Base-by-base conservation (phyloP, 495 filamentous ascomycete species). In the Daldinia grandis region DNA sequence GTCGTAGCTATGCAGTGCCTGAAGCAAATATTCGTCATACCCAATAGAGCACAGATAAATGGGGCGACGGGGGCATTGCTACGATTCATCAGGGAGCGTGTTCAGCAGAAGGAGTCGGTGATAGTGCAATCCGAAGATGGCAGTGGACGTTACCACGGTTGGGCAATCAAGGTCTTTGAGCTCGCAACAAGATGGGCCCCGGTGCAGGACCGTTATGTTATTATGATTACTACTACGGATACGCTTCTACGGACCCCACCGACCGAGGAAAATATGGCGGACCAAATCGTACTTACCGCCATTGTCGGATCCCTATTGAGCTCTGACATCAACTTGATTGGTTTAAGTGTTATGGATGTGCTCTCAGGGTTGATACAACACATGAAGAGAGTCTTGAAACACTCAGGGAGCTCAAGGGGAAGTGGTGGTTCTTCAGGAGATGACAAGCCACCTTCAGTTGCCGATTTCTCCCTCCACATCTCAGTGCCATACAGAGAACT, bases 261-360 rank as follows among this genome's bases (percentile, higher is more conserved):
- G 12, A 84, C 81, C 14, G 90, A 93, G 74, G 85, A 90, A 9
- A 86, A 88, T 19, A 67, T 96, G 55, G 83, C 86, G 17, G 87
- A 90, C 40, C 89, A 95, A 76, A 84, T 91, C 28, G 87, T 93
- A 15, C 79, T 96, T 47, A 85, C 89, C 0, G 90, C 87, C 54
- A 87, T 96, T 72, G 86, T 96, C 47, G 88, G 89, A 62, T 92
- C 90, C 61, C 82, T 97, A n/a, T 80, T 98, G 42, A 89, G 90
- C 62, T 97, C 94, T 0, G 87, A 93, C 30, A 89, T 97, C 72
- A 98, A 97, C 76, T 87, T 98, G 78, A 97, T 98, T 64, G 94
- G 94, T 1, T 83, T 98, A 42, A 97, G 93, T 73, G 91, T 97
- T 24, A 98, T 97, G 86, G 94, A 98, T 76, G 88, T 97, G 6